A percentile compares a stretch with the other conserved stretches of the same genome.
Conservation (phyloP, 768 basidiomycete species). For the Boletus subcaerulescens region DNA sequence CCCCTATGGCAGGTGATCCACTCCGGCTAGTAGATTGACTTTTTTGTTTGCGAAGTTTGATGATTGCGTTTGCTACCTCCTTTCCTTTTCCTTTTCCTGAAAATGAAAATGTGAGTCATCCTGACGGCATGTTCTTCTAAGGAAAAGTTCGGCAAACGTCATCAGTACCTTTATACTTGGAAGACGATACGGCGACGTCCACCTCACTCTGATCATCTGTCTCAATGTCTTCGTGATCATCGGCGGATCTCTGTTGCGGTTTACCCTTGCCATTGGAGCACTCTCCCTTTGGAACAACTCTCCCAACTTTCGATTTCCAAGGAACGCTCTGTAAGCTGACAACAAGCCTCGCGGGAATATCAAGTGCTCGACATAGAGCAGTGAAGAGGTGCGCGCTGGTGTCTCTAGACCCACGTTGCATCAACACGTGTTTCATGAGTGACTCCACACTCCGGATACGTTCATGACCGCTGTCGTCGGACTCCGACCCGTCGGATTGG, state of each 20-base stretch:
- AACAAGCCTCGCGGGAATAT: slow-evolving; percentile 83
- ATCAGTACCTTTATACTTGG: slow-evolving; percentile 33
- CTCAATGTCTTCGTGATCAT: slow-evolving; percentile 23
- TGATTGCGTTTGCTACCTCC: slow-evolving; percentile 50
- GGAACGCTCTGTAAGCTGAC: slow-evolving; percentile 90
- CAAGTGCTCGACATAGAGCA: slow-evolving; percentile 79
- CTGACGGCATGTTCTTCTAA: background rate
- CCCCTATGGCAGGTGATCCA: slow-evolving; percentile 23
- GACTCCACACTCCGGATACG: slow-evolving; percentile 74
- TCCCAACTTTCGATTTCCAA: slow-evolving; percentile 72
- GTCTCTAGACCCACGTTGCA: slow-evolving; percentile 79
- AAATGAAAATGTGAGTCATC: slow-evolving; percentile 9
- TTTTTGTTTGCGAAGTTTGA: slow-evolving; percentile 58
- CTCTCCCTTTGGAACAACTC: slow-evolving; percentile 41
- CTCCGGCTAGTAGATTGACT: slow-evolving; percentile 45
- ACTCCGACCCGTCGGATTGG: slow-evolving; percentile 38
- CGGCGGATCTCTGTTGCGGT: slow-evolving; percentile 19
- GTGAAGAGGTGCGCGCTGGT: slow-evolving; percentile 90
- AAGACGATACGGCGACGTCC: slow-evolving; percentile 32
- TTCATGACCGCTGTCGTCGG: slow-evolving; percentile 54
- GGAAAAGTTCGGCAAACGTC: slow-evolving; percentile 1
- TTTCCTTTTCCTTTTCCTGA: slow-evolving; percentile 62
- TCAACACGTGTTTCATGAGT: slow-evolving; percentile 89
- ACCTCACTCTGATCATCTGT: slow-evolving; percentile 37
- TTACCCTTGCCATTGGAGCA: slow-evolving; percentile 38